phyloP scores from a whole-genome alignment of 129 eudicot genomes.

The Gnaphalium uliginosum region DNA sequence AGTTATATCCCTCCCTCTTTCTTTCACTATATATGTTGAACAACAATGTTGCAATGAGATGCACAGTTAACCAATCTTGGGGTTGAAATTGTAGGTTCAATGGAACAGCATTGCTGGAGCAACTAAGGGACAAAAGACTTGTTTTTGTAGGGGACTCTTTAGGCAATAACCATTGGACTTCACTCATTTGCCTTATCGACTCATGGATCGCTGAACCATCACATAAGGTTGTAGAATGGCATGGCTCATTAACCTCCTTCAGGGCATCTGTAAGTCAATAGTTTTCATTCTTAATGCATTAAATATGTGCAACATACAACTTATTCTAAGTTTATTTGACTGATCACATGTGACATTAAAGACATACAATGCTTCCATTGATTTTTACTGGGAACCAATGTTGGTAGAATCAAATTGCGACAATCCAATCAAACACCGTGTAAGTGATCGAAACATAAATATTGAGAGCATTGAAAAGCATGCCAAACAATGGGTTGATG shows the following conservation, averaged over 20 bases:
- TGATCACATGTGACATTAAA: conserved; percentile 15
- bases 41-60: not conserved
- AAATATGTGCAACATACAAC: not conserved
- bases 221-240: conserved; percentile 39
- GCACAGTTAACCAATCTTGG: not conserved
- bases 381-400: conserved; percentile 72
- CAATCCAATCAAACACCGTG: conserved; percentile 52
- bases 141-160: conserved; percentile 72
- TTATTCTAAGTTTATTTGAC: not conserved
- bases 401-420: conserved; percentile 74
- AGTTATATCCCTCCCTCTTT: not conserved
- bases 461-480: conserved; percentile 57
- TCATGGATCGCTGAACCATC: conserved; percentile 39
- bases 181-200: conserved; percentile 60
- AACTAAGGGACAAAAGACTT: conserved; percentile 53
- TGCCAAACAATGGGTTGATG: conserved; percentile 61
- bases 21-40: not conserved
- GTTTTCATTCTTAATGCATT: not conserved
- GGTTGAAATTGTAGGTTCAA: conserved; percentile 47
- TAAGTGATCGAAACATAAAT: conserved; percentile 48
- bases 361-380: conserved; percentile 69
- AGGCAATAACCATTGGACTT: conserved; percentile 67
- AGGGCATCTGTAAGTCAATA: conserved; percentile 47
- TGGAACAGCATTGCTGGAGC: conserved; percentile 60
- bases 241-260: conserved; percentile 54